phyloP scores from a whole-genome alignment of 1,284 basidiomycete genomes.

The Melampsora abietis-canadensis region DNA sequence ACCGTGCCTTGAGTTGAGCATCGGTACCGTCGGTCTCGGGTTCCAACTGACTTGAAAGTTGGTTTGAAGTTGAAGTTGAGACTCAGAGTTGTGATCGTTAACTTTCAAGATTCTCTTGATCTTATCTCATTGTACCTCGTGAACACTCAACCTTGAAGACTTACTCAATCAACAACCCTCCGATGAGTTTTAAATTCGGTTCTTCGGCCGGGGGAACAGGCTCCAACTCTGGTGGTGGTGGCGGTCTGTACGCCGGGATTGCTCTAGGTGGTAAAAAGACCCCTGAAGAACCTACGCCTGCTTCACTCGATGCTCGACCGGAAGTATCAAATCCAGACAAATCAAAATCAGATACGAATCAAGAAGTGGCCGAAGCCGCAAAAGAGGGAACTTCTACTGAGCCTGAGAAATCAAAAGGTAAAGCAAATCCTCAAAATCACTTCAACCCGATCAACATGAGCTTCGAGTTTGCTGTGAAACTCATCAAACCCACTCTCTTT shows the following conservation, averaged over 20 bases:
- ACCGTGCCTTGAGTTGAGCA: too few species aligned
- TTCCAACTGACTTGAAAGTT: too few species aligned
- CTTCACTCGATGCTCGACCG: neutral
- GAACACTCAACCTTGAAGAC: too few species aligned
- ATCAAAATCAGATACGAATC: neutral
- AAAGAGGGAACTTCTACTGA: constrained; percentile 4
- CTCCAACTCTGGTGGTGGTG: constrained; percentile 28
- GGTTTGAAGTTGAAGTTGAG: too few species aligned
- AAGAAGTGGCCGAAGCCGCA: neutral
- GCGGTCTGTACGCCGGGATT: constrained; percentile 43
- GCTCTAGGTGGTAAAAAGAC: constrained; percentile 37
- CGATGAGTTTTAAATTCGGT: constrained; percentile 43
- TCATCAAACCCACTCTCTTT: neutral
- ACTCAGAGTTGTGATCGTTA: too few species aligned
- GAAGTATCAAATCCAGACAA: neutral
- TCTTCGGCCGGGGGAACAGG: constrained; percentile 16
- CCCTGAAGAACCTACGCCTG: constrained; percentile 6
- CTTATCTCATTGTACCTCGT: too few species aligned
- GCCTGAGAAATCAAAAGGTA: constrained; percentile 43
- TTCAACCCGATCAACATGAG: neutral
- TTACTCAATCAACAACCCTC: neutral
- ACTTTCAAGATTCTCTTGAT: too few species aligned
- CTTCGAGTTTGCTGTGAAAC: neutral
- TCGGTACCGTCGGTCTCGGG: too few species aligned
- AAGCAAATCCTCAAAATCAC: constrained; percentile 4